Conservation (phyloP, 129 eudicot species). For the Artemisia argyi region DNA sequence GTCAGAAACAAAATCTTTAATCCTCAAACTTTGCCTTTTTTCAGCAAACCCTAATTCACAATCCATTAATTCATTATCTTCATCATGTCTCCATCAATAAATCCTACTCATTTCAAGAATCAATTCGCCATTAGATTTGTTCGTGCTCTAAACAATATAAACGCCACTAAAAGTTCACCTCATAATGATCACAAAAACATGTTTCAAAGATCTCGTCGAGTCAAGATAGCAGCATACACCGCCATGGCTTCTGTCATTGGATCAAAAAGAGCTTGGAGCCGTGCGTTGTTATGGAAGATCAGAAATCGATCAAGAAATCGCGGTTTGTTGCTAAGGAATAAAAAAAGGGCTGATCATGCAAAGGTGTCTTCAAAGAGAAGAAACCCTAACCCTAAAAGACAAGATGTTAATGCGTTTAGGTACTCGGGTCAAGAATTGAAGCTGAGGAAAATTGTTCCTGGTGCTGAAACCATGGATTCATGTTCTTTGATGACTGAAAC, state of each 20-base stretch:
- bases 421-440: slow-evolving; percentile 26
- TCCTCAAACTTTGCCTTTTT: neutral
- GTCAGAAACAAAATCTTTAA: slow-evolving; percentile 53
- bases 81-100: slow-evolving; percentile 34
- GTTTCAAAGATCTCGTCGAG: slow-evolving; percentile 25
- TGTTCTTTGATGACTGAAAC: slow-evolving; percentile 66
- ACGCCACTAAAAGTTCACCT: slow-evolving; percentile 12
- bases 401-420: slow-evolving; percentile 3
- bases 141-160: slow-evolving; percentile 46
- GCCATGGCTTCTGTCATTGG: slow-evolving; percentile 79
- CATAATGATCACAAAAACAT: neutral
- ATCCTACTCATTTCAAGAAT: slow-evolving; percentile 46
- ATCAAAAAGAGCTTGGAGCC: slow-evolving; percentile 70
- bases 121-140: slow-evolving; percentile 55
- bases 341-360: slow-evolving; percentile 16
- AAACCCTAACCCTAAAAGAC: slow-evolving; percentile 44
- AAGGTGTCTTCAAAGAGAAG: slow-evolving; percentile 22
- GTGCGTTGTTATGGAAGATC: slow-evolving; percentile 57
- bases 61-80: slow-evolving; percentile 1
- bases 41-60: slow-evolving; percentile 37
- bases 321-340: slow-evolving; percentile 6
- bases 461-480: slow-evolving; percentile 59
- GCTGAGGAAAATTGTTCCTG: slow-evolving; percentile 71
- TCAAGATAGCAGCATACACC: slow-evolving; percentile 59
- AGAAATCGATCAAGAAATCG: slow-evolving; percentile 36